A percentile compares a stretch with the other conserved stretches of the same genome.
Conservation (phyloP, 2,329 filamentous ascomycete species). For the Colletotrichum caudatum region DNA sequence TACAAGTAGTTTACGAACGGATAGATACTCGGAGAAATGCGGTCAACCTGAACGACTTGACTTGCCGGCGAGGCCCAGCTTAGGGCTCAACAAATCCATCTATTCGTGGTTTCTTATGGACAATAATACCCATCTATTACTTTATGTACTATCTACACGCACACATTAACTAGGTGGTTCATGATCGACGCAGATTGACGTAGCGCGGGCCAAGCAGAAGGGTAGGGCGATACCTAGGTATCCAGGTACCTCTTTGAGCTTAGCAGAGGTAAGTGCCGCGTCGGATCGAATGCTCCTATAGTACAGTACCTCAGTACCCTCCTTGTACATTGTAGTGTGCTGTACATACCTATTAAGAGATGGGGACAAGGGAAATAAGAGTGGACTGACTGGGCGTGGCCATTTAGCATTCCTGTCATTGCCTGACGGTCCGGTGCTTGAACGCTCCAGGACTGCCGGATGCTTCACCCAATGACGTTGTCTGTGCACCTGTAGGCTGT, state of each 20-base stretch:
- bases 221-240: background rate
- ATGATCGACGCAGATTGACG: background rate
- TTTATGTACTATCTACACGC: too few relatives aligned
- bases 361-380: background rate
- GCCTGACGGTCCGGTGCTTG: background rate
- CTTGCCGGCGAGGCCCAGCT: background rate
- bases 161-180: background rate
- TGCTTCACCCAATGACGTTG: constrained; percentile 25
- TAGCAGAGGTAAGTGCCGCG: constrained; percentile 11
- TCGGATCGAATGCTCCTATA: background rate
- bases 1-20: background rate
- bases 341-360: background rate
- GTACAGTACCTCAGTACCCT: too few relatives aligned
- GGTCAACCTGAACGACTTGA: background rate
- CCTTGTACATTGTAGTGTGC: too few relatives aligned
- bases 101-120: background rate
- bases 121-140: too few relatives aligned
- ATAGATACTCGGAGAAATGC: background rate
- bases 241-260: constrained; percentile 4
- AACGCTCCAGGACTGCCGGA: constrained; percentile 12
- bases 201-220: constrained; percentile 2
- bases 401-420: constrained; percentile 1
- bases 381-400: constrained; percentile 2
- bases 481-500: constrained; percentile 29
- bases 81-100: background rate